Evolutionary conservation across 2,329 filamentous ascomycete genomes (phyloP).

Genomic region (Trichoderma simmonsii): DNA sequence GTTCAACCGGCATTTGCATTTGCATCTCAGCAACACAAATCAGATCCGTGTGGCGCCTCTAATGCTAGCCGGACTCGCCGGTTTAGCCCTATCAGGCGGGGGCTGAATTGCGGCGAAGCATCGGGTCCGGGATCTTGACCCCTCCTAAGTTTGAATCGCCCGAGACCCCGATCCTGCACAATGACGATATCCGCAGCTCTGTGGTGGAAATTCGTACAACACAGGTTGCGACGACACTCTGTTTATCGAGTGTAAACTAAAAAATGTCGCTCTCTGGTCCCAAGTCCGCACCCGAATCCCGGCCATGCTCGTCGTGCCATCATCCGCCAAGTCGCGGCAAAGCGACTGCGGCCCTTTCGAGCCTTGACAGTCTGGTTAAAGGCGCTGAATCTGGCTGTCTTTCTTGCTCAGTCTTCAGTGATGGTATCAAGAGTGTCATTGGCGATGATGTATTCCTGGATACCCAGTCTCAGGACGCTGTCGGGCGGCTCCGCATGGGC

Average conservation of each 20-base stretch:
- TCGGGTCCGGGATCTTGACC: neutral
- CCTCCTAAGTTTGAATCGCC: neutral
- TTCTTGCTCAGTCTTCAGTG: neutral
- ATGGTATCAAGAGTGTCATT: neutral
- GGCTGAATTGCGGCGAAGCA: constrained; percentile 2
- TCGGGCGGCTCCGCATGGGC: neutral
- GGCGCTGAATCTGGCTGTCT: neutral
- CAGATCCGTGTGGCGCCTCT: neutral
- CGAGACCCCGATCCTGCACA: neutral
- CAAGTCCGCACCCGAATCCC: constrained; percentile 10
- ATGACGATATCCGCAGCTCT: neutral
- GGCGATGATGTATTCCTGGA: neutral
- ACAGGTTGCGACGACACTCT: neutral
- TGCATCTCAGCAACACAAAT: neutral
- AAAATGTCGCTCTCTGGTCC: neutral
- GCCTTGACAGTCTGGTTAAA: neutral
- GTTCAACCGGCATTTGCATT: neutral
- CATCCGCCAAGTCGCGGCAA: neutral
- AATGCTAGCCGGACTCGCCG: neutral
- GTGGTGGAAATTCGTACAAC: neutral
- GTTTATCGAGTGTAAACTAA: neutral
- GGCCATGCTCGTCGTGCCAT: neutral
- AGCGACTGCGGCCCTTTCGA: neutral
- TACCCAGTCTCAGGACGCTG: neutral
- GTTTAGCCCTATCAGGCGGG: neutral